These are phyloP conservation scores for Globisporangium cystogenes DNA, from an alignment of 352 stramenopile genomes.

Conservation along the genomic window DNA sequence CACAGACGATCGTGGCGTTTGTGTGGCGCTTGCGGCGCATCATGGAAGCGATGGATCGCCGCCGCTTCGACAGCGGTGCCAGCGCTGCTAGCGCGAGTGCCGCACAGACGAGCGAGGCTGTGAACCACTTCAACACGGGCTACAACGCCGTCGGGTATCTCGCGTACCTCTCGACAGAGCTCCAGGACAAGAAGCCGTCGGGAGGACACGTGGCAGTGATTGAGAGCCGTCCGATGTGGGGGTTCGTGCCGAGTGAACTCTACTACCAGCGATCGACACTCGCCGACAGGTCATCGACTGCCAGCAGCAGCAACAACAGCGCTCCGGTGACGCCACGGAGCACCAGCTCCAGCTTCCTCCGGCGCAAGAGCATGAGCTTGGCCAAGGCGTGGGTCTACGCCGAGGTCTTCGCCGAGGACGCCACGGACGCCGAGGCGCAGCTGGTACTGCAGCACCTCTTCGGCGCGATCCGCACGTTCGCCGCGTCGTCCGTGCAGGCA, in stretches of 20 bases:
- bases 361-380: conserved; percentile 8
- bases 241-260: conserved; percentile 17
- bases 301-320: neutral
- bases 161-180: conserved; percentile 2
- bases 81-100: neutral
- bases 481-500: neutral
- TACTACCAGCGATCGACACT: conserved; percentile 21
- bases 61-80: neutral
- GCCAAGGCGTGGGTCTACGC: conserved; percentile 38
- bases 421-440: conserved; percentile 5
- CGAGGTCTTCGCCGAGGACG: conserved; percentile 33
- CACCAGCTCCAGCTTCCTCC: conserved; percentile 17
- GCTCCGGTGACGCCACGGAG: neutral
- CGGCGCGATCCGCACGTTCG: conserved; percentile 17
- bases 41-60: conserved; percentile 18
- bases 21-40: conserved; percentile 16
- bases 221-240: conserved; percentile 12
- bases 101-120: neutral
- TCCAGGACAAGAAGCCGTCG: conserved; percentile 4
- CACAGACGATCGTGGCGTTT: conserved; percentile 5
- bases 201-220: neutral
- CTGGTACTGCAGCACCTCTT: conserved; percentile 27
- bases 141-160: conserved; percentile 2
- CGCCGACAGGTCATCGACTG: neutral
- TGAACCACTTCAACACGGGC: neutral